Evolutionary conservation across 2,329 filamentous ascomycete species (phyloP).

Genomic region (Coccinonectria pachysandricola): DNA sequence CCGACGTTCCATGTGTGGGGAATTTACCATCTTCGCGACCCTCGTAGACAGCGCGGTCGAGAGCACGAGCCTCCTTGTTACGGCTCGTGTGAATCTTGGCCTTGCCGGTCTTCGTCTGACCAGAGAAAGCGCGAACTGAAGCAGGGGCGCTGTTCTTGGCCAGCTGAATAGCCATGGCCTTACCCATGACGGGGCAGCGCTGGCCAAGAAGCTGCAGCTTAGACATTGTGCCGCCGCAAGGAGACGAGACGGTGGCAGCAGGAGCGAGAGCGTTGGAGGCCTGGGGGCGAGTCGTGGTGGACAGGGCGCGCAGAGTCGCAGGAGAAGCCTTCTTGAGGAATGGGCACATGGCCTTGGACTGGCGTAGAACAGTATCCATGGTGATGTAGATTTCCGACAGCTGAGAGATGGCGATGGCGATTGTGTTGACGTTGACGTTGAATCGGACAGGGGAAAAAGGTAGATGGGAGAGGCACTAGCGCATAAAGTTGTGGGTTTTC

Average conservation of each 20-base stretch:
- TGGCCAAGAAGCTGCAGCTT: slow-evolving; percentile 90
- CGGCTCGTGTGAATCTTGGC: slow-evolving; percentile 75
- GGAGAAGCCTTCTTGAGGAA: slow-evolving; percentile 94
- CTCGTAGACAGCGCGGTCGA: slow-evolving; percentile 49
- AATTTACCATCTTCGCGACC: slow-evolving; percentile 42
- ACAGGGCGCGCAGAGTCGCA: slow-evolving; percentile 81
- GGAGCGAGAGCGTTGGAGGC: slow-evolving; percentile 19
- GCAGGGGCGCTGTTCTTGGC: slow-evolving; percentile 42
- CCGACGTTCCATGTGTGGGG: too few relatives aligned
- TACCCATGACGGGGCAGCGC: slow-evolving; percentile 97
- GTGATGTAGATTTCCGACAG: slow-evolving; percentile 8
- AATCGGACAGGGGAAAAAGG: too few relatives aligned
- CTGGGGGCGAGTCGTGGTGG: slow-evolving; percentile 57
- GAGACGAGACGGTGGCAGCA: slow-evolving; percentile 32
- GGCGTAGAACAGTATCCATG: slow-evolving; percentile 92
- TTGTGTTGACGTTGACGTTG: too few relatives aligned
- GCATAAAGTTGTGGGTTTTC: too few relatives aligned
- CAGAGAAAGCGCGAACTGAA: slow-evolving; percentile 40
- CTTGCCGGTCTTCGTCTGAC: slow-evolving; percentile 45
- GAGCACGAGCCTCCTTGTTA: slow-evolving; percentile 64
- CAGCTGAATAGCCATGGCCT: slow-evolving; percentile 83
- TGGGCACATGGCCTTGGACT: slow-evolving; percentile 94
- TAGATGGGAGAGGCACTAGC: too few relatives aligned
- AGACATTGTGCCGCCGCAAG: slow-evolving; percentile 87
- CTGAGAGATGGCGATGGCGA: too few relatives aligned